These are phyloP conservation scores for Climacium dendroides DNA, from an alignment of 225 moss, liverwort and hornwort species.

Conservation along the genomic window DNA sequence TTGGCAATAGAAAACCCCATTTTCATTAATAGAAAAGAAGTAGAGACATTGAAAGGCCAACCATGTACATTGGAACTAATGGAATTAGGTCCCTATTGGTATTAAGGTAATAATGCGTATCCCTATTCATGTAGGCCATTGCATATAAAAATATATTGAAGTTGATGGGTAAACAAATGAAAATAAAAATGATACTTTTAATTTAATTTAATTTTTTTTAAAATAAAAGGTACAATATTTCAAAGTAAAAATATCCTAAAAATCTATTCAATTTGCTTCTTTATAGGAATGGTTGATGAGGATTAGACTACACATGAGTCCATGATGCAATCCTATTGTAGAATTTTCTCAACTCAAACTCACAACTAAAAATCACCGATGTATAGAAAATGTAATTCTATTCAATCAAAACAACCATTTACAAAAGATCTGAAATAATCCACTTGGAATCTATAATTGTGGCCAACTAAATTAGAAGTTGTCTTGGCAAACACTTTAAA, in stretches of 20 bases:
- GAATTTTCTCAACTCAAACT: fast-evolving
- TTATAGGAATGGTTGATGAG: neutral
- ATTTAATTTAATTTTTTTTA: fast-evolving
- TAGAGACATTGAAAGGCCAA: neutral
- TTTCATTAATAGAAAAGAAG: too few species aligned
- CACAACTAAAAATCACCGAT: fast-evolving
- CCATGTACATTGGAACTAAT: neutral
- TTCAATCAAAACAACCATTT: neutral
- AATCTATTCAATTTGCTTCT: neutral
- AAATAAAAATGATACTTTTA: neutral
- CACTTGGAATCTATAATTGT: neutral
- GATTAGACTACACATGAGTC: too few species aligned
- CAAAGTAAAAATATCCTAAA: neutral
- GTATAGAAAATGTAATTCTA: neutral
- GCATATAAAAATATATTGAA: neutral
- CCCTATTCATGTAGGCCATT: fast-evolving
- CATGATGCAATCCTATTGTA: neutral
- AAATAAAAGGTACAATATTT: neutral
- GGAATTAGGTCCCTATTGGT: too few species aligned
- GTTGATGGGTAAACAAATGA: neutral
- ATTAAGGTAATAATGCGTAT: neutral
- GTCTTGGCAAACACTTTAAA: fast-evolving
- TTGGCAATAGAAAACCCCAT: neutral
- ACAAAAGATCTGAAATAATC: neutral
- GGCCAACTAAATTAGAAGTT: neutral